A percentile compares a stretch with the other conserved stretches of the same genome.
phyloP scores from a whole-genome alignment of 495 filamentous ascomycete genomes.

The Tuber calosporum region DNA sequence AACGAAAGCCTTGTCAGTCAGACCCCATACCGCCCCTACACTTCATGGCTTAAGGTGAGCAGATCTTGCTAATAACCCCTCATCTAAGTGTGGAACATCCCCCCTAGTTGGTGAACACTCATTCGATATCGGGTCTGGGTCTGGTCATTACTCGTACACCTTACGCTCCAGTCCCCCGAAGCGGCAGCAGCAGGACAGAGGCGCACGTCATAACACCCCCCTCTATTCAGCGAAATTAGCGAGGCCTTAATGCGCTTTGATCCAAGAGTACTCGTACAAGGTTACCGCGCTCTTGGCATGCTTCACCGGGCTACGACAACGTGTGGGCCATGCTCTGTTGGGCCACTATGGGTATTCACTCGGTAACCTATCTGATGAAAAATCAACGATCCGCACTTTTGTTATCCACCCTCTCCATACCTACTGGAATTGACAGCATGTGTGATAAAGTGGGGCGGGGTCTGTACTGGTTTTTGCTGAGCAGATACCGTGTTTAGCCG shows the following conservation, averaged over 20 bases:
- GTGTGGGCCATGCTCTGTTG: background rate
- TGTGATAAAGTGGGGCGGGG: background rate
- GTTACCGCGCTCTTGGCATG: background rate
- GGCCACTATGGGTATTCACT: background rate
- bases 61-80: slow-evolving; percentile 1
- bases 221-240: background rate
- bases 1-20: background rate
- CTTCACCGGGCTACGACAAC: background rate
- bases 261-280: background rate
- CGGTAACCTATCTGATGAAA: background rate
- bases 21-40: background rate
- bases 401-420: background rate
- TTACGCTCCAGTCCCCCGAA: too few species aligned
- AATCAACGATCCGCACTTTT: background rate
- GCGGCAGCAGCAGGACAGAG: background rate
- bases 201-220: background rate
- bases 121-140: background rate
- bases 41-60: background rate
- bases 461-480: background rate
- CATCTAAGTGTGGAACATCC: background rate
- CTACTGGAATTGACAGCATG: background rate
- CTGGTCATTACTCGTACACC: background rate
- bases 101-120: background rate
- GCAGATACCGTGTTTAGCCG: background rate
- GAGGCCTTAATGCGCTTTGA: background rate